Evolutionary conservation across 176 grass and related monocot genomes (phyloP).

Genomic region (Chloris gayana): DNA sequence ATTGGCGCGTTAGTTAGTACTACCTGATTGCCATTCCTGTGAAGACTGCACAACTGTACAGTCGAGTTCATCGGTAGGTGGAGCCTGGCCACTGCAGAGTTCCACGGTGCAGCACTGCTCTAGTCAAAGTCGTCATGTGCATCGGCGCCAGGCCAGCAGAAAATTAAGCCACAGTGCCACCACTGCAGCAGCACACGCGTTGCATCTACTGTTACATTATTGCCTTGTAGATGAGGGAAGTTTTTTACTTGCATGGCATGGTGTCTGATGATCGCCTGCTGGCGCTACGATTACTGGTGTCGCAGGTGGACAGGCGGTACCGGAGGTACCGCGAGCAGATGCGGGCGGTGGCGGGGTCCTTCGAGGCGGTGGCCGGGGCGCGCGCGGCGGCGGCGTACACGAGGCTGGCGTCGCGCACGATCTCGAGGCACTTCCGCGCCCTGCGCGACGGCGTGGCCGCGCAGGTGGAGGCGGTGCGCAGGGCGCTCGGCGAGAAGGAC

Average conservation of each 20-base stretch:
- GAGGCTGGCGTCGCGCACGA: conserved; percentile 66
- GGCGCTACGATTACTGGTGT: not conserved
- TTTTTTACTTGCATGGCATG: conserved; percentile 12
- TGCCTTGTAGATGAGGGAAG: not conserved
- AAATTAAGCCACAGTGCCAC: conserved; percentile 11
- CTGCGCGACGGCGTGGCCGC: conserved; percentile 71
- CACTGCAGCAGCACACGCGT: conserved; percentile 1
- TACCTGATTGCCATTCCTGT: conserved; percentile 32
- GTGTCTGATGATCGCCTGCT: not conserved
- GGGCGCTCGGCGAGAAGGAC: conserved; percentile 80
- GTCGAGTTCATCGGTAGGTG: conserved; percentile 46
- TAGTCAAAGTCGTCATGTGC: conserved; percentile 17
- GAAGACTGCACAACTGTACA: conserved; percentile 26
- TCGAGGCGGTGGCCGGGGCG: conserved; percentile 76
- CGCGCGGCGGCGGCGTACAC: conserved; percentile 72
- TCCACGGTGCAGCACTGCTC: conserved; percentile 7
- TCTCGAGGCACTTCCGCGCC: conserved; percentile 76
- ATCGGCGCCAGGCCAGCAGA: not conserved
- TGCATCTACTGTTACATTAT: conserved; percentile 6
- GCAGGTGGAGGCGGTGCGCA: conserved; percentile 55
- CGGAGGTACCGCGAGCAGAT: conserved; percentile 86
- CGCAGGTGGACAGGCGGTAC: conserved; percentile 70
- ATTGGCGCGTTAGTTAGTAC: not conserved
- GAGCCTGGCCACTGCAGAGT: conserved; percentile 32
- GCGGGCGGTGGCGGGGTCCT: conserved; percentile 53